These are phyloP conservation scores for Collybia nuda DNA, from an alignment of 768 basidiomycete species.

Conservation along the genomic window DNA sequence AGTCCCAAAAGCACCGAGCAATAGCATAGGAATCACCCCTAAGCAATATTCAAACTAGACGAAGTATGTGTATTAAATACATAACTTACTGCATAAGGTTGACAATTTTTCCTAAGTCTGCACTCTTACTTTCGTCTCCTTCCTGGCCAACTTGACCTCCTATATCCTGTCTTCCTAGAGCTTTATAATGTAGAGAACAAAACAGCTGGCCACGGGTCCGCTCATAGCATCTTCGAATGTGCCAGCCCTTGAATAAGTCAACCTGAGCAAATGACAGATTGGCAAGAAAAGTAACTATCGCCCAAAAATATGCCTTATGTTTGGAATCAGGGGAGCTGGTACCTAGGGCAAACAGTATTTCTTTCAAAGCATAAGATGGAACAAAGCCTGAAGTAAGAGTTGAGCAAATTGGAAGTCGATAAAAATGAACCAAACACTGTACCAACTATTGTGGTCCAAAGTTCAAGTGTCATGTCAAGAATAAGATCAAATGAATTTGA, in stretches of 20 bases:
- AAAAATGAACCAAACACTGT: constrained; percentile 9
- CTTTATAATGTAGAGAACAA: constrained; percentile 69
- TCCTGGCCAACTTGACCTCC: constrained; percentile 43
- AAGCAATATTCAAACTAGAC: constrained; percentile 4
- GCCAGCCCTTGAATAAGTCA: constrained; percentile 65
- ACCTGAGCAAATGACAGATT: constrained; percentile 69
- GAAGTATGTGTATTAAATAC: not conserved
- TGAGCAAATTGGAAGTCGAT: not conserved
- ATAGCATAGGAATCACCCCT: constrained; percentile 75
- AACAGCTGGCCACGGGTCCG: constrained; percentile 72
- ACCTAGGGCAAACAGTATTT: constrained; percentile 54
- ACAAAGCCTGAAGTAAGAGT: constrained; percentile 49
- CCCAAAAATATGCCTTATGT: constrained; percentile 55
- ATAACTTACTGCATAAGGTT: constrained; percentile 69
- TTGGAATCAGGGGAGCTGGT: constrained; percentile 39
- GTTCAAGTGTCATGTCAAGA: constrained; percentile 53
- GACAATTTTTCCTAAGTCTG: constrained; percentile 69
- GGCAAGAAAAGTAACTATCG: constrained; percentile 56
- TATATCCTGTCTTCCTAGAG: constrained; percentile 58
- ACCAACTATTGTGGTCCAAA: constrained; percentile 61
- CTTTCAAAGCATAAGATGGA: constrained; percentile 62
- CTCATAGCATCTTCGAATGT: constrained; percentile 68
- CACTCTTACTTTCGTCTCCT: constrained; percentile 37
- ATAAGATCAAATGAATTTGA: constrained; percentile 73
- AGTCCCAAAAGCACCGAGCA: constrained; percentile 72